Evolutionary conservation across 2,329 filamentous ascomycete species (phyloP).

Genomic region (Paecilomyces formosus): DNA sequence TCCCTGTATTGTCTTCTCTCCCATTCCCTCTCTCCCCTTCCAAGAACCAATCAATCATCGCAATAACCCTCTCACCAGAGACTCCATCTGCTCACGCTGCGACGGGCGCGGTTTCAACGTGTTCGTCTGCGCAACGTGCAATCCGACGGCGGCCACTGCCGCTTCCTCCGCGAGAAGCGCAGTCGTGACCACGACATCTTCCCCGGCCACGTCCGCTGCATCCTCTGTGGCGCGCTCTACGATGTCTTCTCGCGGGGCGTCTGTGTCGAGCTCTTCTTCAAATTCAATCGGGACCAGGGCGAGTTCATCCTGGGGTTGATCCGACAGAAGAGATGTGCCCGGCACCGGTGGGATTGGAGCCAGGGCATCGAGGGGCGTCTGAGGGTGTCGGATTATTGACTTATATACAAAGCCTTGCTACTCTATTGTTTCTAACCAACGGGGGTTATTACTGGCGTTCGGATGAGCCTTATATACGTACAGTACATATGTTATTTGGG

Average conservation of each 20-base stretch:
- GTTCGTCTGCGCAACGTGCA: slow-evolving; percentile 22
- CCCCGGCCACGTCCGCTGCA: neutral
- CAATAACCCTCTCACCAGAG: slow-evolving; percentile 8
- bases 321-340: neutral
- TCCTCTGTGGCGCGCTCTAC: neutral
- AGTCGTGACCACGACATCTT: neutral
- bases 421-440: too few species aligned
- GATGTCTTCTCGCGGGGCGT: neutral
- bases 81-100: slow-evolving; percentile 18
- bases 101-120: slow-evolving; percentile 24
- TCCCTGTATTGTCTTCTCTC: neutral
- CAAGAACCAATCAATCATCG: neutral
- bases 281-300: neutral
- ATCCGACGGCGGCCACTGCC: slow-evolving; percentile 15
- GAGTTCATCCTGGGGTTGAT: neutral
- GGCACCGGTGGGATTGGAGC: neutral
- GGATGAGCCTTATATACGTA: too few species aligned
- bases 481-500: too few species aligned
- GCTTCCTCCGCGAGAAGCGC: slow-evolving; percentile 1
- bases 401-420: too few species aligned
- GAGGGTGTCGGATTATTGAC: too few species aligned
- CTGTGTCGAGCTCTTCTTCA: neutral
- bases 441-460: too few species aligned
- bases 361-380: neutral
- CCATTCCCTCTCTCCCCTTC: neutral